Evolutionary conservation across 2,329 filamentous ascomycete genomes (phyloP), one percentile per base, ranked within the genome.

Genomic region (Fusarium incarnatum): DNA sequence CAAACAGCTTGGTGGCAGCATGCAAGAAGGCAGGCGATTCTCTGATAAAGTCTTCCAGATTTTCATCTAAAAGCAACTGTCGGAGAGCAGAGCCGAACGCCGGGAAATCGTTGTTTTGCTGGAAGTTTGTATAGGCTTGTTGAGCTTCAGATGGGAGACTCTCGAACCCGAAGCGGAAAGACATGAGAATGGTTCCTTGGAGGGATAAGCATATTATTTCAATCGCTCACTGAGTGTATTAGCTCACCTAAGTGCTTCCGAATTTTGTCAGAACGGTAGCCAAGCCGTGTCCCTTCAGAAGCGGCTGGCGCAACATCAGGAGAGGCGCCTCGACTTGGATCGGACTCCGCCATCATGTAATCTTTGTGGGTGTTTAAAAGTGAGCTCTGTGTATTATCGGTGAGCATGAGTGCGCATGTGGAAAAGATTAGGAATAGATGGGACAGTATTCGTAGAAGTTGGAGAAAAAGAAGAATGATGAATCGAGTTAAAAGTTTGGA

Each of bases 11-110:
- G 18, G 25, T 47, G 12, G 66, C 59, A 28, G 57, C 32, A 9
- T 61, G 18, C 13, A 70, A 64, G 40, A 73, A 67, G 1, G 37
- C 34, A 11, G 55, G 42, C 18, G 74, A 64, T 9, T 60, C 47
- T 2, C 34, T 7, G 16, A 79, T 56, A n/a, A 75, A 73, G 6
- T 40, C 52, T n/a, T 75, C 71, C 2, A 79, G 61, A 2, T 47
- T 30, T 9, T 52, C 50, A 18, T 60, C 32, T 9, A 47, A 34
- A 8, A 76, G 28, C 5, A 73, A 45, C 1, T 37, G 40, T 27
- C 67, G 62, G 52, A 79, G 46, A 3, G 54, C 32, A 27, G 37
- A n/a, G 11, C 49, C 58, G 8, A 75, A 70, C 13, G 28, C 20
- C 5, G 42, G 22, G 32, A 49, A 60, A n/a, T 55, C 37, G 6